phyloP scores from a whole-genome alignment of 345 rosid genomes.

The Hibiscus mutabilis region DNA sequence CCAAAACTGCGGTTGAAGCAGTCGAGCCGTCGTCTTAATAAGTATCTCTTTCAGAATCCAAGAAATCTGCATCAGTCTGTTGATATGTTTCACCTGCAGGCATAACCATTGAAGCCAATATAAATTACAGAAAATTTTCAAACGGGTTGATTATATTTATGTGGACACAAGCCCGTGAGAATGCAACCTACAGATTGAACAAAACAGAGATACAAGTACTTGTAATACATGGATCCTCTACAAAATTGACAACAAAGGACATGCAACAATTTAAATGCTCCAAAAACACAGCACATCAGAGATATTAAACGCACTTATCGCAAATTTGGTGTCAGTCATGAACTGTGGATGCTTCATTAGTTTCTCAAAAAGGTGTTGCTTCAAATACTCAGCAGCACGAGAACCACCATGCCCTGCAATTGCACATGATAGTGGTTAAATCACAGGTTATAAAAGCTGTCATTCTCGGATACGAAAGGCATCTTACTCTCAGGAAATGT shows the following conservation, averaged over 20 bases:
- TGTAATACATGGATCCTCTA: constrained; percentile 17
- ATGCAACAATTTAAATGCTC: constrained; percentile 6
- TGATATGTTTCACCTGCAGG: constrained; percentile 80
- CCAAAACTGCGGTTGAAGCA: constrained; percentile 91
- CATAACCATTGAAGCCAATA: constrained; percentile 8
- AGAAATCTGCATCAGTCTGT: constrained; percentile 80
- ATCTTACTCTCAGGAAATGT: neutral
- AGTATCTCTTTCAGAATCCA: constrained; percentile 71
- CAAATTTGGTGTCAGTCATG: constrained; percentile 62
- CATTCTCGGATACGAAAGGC: neutral
- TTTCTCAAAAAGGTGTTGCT: constrained; percentile 88
- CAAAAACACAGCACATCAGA: neutral
- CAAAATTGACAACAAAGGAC: constrained; percentile 10
- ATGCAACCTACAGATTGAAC: constrained; percentile 7
- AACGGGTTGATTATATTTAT: neutral
- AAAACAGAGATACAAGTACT: neutral
- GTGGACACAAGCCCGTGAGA: neutral
- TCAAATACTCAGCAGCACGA: constrained; percentile 92
- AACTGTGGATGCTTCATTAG: constrained; percentile 84
- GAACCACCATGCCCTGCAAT: constrained; percentile 98
- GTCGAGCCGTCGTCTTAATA: constrained; percentile 97
- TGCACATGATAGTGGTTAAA: neutral
- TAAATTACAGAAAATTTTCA: constrained; percentile 1
- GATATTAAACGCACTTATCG: constrained; percentile 54
- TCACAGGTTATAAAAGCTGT: neutral